Percentiles rank a stretch among this genome's conserved stretches.
Evolutionary conservation across 192 early-diverging fungal species (phyloP).

Genomic region (Podochytrium sp.): DNA sequence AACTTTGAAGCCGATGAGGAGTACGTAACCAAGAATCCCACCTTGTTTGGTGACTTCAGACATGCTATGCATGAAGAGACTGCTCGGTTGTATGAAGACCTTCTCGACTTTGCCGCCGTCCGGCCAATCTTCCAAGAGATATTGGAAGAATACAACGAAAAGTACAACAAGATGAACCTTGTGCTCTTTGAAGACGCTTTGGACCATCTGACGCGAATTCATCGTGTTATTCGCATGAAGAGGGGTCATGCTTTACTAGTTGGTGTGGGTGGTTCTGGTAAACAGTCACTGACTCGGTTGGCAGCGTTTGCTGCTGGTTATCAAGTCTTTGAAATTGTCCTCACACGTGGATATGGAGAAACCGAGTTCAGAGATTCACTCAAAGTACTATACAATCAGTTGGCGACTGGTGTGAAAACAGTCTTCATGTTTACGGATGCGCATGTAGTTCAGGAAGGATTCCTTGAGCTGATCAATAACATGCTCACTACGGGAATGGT

Average conservation of each 20-base stretch:
- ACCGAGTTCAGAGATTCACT: slow-evolving; percentile 59
- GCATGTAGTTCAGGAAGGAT: slow-evolving; percentile 67
- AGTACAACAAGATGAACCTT: slow-evolving; percentile 63
- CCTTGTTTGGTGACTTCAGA: slow-evolving; percentile 63
- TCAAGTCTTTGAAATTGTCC: slow-evolving; percentile 59
- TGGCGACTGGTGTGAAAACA: slow-evolving; percentile 55
- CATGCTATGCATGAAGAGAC: slow-evolving; percentile 63
- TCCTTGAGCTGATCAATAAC: slow-evolving; percentile 67
- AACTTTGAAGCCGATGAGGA: slow-evolving; percentile 63
- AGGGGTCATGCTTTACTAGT: slow-evolving; percentile 61
- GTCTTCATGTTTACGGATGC: slow-evolving; percentile 69
- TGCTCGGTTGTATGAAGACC: slow-evolving; percentile 61
- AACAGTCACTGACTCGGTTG: slow-evolving; percentile 59
- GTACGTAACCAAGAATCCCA: slow-evolving; percentile 57
- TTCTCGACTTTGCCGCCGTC: slow-evolving; percentile 64
- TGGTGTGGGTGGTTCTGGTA: slow-evolving; percentile 67
- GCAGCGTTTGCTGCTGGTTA: slow-evolving; percentile 64
- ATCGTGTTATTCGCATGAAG: slow-evolving; percentile 59
- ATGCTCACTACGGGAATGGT: slow-evolving; percentile 68
- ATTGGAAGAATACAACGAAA: slow-evolving; percentile 65
- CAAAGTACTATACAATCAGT: slow-evolving; percentile 52
- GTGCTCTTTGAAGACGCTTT: slow-evolving; percentile 68
- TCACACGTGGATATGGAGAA: slow-evolving; percentile 63
- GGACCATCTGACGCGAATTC: slow-evolving; percentile 61
- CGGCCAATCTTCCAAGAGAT: slow-evolving; percentile 63